Evolutionary conservation across 129 eudicot genomes (phyloP).

Genomic region (Chrysanthemum lavandulifolium): DNA sequence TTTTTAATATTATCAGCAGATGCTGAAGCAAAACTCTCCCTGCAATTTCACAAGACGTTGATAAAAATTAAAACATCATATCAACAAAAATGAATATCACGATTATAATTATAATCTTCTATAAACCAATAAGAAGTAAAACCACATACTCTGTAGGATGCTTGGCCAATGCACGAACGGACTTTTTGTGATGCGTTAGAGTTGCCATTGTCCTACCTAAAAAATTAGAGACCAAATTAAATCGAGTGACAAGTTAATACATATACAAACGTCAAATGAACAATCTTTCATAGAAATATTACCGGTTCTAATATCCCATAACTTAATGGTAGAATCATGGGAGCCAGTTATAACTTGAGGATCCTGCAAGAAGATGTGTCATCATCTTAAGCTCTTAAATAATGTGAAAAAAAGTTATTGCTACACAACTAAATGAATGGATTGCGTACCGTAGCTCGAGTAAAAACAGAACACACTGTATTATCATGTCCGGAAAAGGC

Average conservation of each 20-base stretch:
- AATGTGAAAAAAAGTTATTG: background rate
- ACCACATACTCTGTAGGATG: constrained; percentile 88
- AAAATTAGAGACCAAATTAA: constrained; percentile 1
- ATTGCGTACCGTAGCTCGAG: constrained; percentile 72
- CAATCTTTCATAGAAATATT: background rate
- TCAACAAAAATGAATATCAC: no score
- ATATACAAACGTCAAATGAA: background rate
- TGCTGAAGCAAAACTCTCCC: constrained; percentile 95
- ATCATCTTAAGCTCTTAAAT: no score
- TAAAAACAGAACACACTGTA: constrained; percentile 95
- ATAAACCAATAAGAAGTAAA: background rate
- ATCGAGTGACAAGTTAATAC: background rate
- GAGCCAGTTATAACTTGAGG: constrained; percentile 99
- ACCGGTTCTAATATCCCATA: constrained; percentile 97
- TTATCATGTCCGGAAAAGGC: constrained; percentile 89
- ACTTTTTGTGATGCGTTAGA: constrained; percentile 93
- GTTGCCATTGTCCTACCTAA: constrained; percentile 91
- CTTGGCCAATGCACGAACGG: constrained; percentile 94
- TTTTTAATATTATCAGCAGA: constrained; percentile 97
- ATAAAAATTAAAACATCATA: no score
- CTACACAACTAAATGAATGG: background rate
- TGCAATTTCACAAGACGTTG: constrained; percentile 36
- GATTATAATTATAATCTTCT: no score
- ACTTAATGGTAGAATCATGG: constrained; percentile 92
- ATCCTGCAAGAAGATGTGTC: constrained; percentile 55